Base-by-base conservation (phyloP, 306 rosid species). In the Heteromeles arbutifolia region DNA sequence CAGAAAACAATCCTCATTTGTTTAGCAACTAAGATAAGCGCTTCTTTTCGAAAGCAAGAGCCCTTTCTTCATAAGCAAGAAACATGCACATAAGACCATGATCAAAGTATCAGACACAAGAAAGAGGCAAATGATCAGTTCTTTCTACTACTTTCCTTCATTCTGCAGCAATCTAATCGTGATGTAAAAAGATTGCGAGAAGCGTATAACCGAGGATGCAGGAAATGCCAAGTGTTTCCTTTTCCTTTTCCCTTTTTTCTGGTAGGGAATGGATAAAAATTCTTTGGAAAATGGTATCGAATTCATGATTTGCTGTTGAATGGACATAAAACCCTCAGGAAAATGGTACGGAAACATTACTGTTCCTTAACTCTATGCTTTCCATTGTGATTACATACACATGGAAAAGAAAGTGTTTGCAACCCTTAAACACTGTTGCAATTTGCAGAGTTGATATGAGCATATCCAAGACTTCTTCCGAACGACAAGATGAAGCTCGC, bases 1-100 rank as follows among this genome's bases (percentile, higher is more conserved):
- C 19, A 15, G 39, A 63, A 63, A 26, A 15, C 32, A 59, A 24
- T 4, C 41, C 14, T 4, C 53, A 14, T 45, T 14, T 5, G 19
- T 45, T 45, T 45, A 4, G 19, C 53, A 4, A 14, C 5, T 45
- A 0, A 3, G 14, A 54, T 31, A 2, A 32, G 32, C 43, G 4
- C 34, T 71, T 71, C 9, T n/a, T 34, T 53, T 11, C 6, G n/a
- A 54, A 71, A 71, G 65, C 25, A 21, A 59, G 32, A 32, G 48
- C 24, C 45, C 11, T 65, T 72, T 72, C 76, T 39, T 72, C 67
- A 15, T 72, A 15, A 25, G 24, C 67, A 57, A 57, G 76, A 72
- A 72, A 57, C 67, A 57, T 37, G 54, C 52, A 72, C 18, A 17
- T 0, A 37, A 17, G 26, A 72, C 12, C 54, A 56, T 22, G 5